Conservation (phyloP, 768 basidiomycete genomes). For the Trametes meyenii region DNA sequence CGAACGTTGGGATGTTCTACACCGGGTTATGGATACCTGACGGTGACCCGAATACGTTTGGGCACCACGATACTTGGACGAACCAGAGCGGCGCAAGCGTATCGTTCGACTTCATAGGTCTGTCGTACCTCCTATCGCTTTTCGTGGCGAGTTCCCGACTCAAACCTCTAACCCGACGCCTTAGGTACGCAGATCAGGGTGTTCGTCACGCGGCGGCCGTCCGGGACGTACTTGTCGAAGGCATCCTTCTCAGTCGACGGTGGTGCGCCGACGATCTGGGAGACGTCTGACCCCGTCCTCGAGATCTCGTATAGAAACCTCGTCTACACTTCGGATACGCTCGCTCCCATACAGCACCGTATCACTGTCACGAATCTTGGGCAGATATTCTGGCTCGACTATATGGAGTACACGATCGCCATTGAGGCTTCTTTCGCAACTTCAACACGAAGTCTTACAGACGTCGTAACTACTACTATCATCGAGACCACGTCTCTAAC, state of each 20-base stretch:
- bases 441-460: no score
- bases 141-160: not conserved
- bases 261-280: constrained; percentile 10
- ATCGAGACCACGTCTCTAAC: not conserved
- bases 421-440: not conserved
- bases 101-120: constrained; percentile 17
- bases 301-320: constrained; percentile 9
- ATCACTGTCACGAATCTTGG: constrained; percentile 18
- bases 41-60: constrained; percentile 14
- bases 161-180: not conserved
- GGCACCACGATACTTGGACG: constrained; percentile 17
- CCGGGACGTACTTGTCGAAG: constrained; percentile 16
- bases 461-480: not conserved
- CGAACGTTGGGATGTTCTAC: constrained; percentile 17
- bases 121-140: not conserved
- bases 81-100: constrained; percentile 19
- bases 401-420: constrained; percentile 4
- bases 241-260: constrained; percentile 22
- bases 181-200: constrained; percentile 16
- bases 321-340: constrained; percentile 11
- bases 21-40: constrained; percentile 17
- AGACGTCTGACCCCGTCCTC: constrained; percentile 1
- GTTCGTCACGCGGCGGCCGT: constrained; percentile 10
- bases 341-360: constrained; percentile 11
- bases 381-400: constrained; percentile 15